Evolutionary conservation across 768 basidiomycete species (phyloP).

Genomic region (Auriscalpium microsporum): DNA sequence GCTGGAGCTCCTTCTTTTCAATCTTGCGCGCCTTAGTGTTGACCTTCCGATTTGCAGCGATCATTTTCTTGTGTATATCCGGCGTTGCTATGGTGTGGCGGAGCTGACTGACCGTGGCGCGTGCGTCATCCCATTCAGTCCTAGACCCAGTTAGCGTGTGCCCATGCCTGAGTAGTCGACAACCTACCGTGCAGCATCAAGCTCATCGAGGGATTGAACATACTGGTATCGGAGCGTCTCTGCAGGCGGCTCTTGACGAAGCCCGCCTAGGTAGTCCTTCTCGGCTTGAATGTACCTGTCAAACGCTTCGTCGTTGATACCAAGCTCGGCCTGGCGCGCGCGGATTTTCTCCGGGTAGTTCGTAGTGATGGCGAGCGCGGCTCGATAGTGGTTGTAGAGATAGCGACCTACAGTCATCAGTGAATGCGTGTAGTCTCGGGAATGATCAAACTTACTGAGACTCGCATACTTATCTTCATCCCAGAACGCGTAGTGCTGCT

Average conservation of each 20-base stretch:
- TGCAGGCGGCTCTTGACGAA: conserved; percentile 7
- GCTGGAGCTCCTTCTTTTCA: no score
- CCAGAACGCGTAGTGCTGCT: conserved; percentile 17
- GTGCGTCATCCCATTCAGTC: no score
- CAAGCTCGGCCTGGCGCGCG: neutral
- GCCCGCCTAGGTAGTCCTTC: conserved; percentile 4
- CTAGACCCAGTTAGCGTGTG: no score
- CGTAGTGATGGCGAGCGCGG: conserved; percentile 7
- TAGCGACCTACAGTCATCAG: neutral
- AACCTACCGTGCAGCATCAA: conserved; percentile 3
- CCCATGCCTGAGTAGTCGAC: no score
- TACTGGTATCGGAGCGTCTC: conserved; percentile 6
- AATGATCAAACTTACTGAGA: conserved; percentile 18
- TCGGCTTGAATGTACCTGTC: conserved; percentile 11
- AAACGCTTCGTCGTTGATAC: conserved; percentile 1
- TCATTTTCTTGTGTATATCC: no score
- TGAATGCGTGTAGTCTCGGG: no score
- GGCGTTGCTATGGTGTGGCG: no score
- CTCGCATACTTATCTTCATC: conserved; percentile 15
- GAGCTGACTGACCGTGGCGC: no score
- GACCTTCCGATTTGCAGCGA: no score
- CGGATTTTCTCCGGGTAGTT: conserved; percentile 3
- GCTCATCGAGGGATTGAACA: conserved; percentile 2
- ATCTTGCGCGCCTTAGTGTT: no score
- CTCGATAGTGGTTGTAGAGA: neutral